These are phyloP conservation scores for Neocallimastix lanati DNA, from an alignment of 192 early-diverging fungal species.

Conservation along the genomic window DNA sequence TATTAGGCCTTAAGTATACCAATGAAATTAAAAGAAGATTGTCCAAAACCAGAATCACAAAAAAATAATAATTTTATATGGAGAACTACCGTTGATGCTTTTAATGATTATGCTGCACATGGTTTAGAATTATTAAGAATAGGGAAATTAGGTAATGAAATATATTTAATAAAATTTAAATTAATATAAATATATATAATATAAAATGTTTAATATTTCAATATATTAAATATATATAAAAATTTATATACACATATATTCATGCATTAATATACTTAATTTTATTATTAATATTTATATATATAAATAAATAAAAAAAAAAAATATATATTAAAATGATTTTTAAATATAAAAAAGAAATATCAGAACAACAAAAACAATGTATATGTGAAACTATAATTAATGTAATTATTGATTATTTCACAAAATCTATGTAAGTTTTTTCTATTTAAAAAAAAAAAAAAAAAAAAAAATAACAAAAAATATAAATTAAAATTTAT, in stretches of 20 bases:
- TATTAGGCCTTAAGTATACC: constrained; percentile 39
- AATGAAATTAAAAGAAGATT: constrained; percentile 56
- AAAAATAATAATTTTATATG: constrained; percentile 47
- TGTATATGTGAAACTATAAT: not conserved
- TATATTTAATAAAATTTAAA: too few relatives aligned
- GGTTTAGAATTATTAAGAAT: constrained; percentile 18
- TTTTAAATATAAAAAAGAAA: too few relatives aligned
- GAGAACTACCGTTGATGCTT: constrained; percentile 43
- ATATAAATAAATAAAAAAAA: too few relatives aligned
- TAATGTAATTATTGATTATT: not conserved
- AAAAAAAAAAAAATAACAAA: too few relatives aligned
- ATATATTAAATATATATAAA: too few relatives aligned
- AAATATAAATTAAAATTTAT: too few relatives aligned
- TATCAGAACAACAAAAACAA: not conserved
- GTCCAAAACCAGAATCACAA: constrained; percentile 49
- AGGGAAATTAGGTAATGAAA: constrained; percentile 16
- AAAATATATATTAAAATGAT: too few relatives aligned
- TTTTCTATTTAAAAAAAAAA: constrained; percentile 38
- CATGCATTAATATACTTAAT: too few relatives aligned
- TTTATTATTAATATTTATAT: too few relatives aligned
- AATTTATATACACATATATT: too few relatives aligned
- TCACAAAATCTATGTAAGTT: constrained; percentile 18
- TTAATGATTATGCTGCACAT: constrained; percentile 31
- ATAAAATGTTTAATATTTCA: too few relatives aligned
- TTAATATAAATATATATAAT: too few relatives aligned